Conservation (phyloP, 75 land plant genomes). For the Adiantum capillusveneris region DNA sequence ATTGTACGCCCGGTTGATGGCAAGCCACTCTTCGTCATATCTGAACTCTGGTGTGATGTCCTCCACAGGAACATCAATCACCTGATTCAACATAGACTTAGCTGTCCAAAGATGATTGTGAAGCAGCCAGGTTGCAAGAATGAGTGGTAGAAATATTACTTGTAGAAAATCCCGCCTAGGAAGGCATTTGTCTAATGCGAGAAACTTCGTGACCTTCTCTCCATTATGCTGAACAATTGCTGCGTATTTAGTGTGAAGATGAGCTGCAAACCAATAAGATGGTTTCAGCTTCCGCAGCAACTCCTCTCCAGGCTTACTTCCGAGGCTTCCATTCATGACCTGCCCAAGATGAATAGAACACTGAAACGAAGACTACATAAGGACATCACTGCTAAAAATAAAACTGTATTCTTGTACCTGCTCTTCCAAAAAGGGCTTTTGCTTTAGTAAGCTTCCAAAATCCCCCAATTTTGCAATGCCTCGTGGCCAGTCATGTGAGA, state of each 20-base stretch:
- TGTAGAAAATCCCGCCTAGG: slow-evolving; percentile 74
- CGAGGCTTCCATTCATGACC: slow-evolving; percentile 44
- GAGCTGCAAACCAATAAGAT: slow-evolving; percentile 95
- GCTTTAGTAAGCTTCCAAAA: slow-evolving; percentile 39
- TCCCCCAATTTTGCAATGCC: slow-evolving; percentile 77
- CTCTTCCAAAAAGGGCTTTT: slow-evolving; percentile 51
- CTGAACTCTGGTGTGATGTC: slow-evolving; percentile 62
- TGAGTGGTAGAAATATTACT: too few species aligned
- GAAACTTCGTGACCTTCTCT: slow-evolving; percentile 67
- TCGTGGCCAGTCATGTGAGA: slow-evolving; percentile 96
- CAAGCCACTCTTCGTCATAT: slow-evolving; percentile 96
- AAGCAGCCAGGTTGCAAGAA: not conserved
- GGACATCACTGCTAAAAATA: not conserved
- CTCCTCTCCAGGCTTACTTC: slow-evolving; percentile 66
- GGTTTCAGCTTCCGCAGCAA: slow-evolving; percentile 70
- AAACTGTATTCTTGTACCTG: slow-evolving; percentile 61
- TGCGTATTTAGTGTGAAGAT: slow-evolving; percentile 84
- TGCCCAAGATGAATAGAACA: not conserved
- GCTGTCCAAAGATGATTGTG: not conserved
- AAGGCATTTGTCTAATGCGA: slow-evolving; percentile 92
- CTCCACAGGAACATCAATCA: slow-evolving; percentile 64
- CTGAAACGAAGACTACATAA: not conserved
- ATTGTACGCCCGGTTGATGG: slow-evolving; percentile 69
- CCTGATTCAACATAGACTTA: slow-evolving; percentile 22
- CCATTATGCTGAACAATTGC: slow-evolving; percentile 69